Evolutionary conservation across 2,329 filamentous ascomycete species (phyloP).

Genomic region (Hymenoscyphus salicellus): DNA sequence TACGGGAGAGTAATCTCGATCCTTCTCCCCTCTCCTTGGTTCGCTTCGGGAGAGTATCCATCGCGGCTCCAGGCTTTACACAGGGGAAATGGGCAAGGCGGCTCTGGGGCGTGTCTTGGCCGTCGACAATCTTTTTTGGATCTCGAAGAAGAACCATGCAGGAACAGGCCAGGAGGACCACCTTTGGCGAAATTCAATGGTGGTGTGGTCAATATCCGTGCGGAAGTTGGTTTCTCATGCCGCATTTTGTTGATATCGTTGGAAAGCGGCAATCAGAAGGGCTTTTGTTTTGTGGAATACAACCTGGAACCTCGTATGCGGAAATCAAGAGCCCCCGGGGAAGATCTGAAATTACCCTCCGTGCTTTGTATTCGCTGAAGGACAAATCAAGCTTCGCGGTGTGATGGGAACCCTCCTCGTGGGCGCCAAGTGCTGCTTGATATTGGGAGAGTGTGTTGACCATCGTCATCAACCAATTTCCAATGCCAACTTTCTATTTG

Average conservation of each 20-base stretch:
- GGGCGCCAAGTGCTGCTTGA: not conserved
- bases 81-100: not conserved
- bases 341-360: not conserved
- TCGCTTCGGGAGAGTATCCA: not conserved
- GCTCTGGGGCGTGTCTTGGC: not conserved
- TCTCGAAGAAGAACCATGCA: not conserved
- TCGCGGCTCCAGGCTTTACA: not conserved
- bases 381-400: constrained; percentile 2
- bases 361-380: not conserved
- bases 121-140: not conserved
- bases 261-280: not conserved
- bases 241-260: not conserved
- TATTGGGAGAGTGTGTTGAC: not conserved
- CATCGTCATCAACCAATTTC: not conserved
- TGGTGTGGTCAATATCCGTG: constrained; percentile 3
- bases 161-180: not conserved
- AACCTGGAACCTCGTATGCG: not conserved
- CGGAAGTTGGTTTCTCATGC: constrained; percentile 1
- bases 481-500: not conserved
- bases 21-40: constrained; percentile 1
- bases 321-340: not conserved
- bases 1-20: not conserved
- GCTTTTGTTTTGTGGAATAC: not conserved
- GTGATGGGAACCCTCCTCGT: not conserved
- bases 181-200: not conserved